Evolutionary conservation across 768 basidiomycete species (phyloP).

Genomic region (Tricholoma sp.): DNA sequence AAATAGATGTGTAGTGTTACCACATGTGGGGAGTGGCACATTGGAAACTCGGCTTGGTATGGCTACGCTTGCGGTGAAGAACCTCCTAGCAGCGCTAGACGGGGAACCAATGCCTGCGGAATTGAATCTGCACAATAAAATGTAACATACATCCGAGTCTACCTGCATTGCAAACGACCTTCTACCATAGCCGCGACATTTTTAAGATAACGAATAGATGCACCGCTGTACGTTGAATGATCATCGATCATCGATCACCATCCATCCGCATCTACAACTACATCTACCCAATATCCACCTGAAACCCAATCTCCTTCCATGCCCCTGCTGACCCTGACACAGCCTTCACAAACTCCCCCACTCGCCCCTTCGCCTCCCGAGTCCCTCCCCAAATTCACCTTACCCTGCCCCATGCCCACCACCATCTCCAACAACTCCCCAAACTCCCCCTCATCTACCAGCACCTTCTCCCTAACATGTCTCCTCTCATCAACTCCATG

Average conservation of each 20-base stretch:
- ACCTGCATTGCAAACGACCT: neutral
- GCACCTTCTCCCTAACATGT: slow-evolving; percentile 32
- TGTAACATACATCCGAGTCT: neutral
- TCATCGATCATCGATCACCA: neutral
- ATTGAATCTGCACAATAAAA: slow-evolving; percentile 20
- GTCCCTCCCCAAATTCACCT: slow-evolving; percentile 9
- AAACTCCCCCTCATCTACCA: slow-evolving; percentile 37
- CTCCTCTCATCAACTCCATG: slow-evolving; percentile 26
- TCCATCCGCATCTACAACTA: too few species aligned
- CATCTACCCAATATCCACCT: neutral
- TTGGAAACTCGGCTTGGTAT: slow-evolving; percentile 78
- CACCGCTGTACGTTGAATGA: too few species aligned
- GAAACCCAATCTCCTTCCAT: slow-evolving; percentile 11
- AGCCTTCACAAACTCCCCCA: slow-evolving; percentile 17
- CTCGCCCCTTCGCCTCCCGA: slow-evolving; percentile 17
- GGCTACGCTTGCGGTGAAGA: slow-evolving; percentile 71
- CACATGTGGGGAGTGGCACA: slow-evolving; percentile 91
- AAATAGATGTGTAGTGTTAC: slow-evolving; percentile 72
- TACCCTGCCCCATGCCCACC: slow-evolving; percentile 15
- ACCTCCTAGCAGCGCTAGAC: slow-evolving; percentile 54
- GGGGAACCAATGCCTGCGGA: slow-evolving; percentile 53
- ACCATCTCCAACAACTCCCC: slow-evolving; percentile 35
- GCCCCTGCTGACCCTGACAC: neutral
- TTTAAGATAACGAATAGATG: too few species aligned
- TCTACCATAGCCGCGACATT: too few species aligned